Percentiles rank a stretch among this genome's conserved stretches.
These are phyloP conservation scores for Malassezia restricta DNA, from an alignment of 1,284 basidiomycete species.

Conservation along the genomic window DNA sequence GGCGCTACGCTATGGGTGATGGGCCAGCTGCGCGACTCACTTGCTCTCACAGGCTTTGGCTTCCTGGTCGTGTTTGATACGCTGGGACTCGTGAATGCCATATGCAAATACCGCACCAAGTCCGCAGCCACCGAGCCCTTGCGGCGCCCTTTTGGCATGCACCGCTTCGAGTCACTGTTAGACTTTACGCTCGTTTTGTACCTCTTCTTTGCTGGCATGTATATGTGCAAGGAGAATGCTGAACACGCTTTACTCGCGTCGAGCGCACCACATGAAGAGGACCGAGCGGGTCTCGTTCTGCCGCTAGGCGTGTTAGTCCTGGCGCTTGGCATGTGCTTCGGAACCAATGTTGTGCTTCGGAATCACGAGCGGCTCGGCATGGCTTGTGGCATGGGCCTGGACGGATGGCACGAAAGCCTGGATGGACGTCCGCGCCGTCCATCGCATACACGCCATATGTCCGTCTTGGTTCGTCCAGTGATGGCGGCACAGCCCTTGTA, in stretches of 20 bases:
- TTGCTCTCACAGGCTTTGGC: conserved; percentile 76
- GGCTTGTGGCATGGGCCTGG: conserved; percentile 40
- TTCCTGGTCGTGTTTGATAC: conserved; percentile 95
- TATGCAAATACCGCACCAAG: background rate
- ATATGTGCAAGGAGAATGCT: conserved; percentile 83
- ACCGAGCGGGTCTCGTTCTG: conserved; percentile 16
- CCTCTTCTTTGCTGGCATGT: conserved; percentile 76
- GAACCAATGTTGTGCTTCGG: conserved; percentile 31
- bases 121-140: background rate
- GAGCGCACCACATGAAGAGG: conserved; percentile 14
- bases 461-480: conserved; percentile 22
- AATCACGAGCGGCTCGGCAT: conserved; percentile 38
- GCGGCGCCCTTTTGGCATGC: conserved; percentile 51
- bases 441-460: conserved; percentile 18
- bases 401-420: conserved; percentile 16
- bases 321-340: conserved; percentile 22
- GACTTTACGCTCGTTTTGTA: conserved; percentile 80
- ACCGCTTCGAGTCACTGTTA: conserved; percentile 62
- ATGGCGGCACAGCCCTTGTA: conserved; percentile 21
- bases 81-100: conserved; percentile 29
- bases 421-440: conserved; percentile 5
- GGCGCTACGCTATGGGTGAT: conserved; percentile 65
- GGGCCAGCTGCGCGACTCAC: conserved; percentile 78
- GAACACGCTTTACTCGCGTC: conserved; percentile 43
- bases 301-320: conserved; percentile 24